Base-by-base conservation (phyloP, 2,329 filamentous ascomycete genomes). In the Fusarium subglutinans region DNA sequence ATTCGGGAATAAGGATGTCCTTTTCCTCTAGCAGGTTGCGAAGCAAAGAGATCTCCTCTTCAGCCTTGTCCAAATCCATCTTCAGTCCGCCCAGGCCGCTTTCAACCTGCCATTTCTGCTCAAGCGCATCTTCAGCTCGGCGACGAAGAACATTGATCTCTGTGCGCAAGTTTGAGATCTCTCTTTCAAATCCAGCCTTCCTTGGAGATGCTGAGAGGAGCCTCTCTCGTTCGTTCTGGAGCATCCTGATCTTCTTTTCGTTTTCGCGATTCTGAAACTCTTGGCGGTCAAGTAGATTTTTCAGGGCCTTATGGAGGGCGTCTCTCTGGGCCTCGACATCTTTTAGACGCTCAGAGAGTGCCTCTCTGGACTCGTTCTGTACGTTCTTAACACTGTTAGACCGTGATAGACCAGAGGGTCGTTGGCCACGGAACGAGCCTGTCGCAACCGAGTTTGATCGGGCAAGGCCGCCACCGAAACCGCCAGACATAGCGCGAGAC, bases 71-170 rank as follows among this genome's bases (percentile, higher is more conserved):
- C 47, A 99, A 90, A 80, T 98, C 96, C 93, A 98, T 98, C 85
- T 98, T 97, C 64, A 98, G 85, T 63, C 95, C 94, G 59, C 90
- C 89, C 5, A 98, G 86, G 24, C 94, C 94, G 83, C 97, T 97
- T 83, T 98, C 96, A 70, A 95, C 96, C 80, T 97, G 93, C 92
- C 94, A 98, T 83, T 98, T 98, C 79, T 97, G 94, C 79, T 98
- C 94, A 20, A 98, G 88, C 22, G 96, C 96, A 73, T 98, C 96
- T 78, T 99, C 96, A 37, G 96, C 96, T 61, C 96, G 91, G 70
- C 92, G 92, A 48, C 96, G 91, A 64, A 99, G 87, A 22, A 92
- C 89, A 58, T 93, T 94, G 71, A 99, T 93, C 81, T 99, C 96
- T 30, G 92, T 91, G 68, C 95, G 92, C 48, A 98, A 86, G 70